Conservation (phyloP, 306 rosid species). For the Fragaria vesca region DNA sequence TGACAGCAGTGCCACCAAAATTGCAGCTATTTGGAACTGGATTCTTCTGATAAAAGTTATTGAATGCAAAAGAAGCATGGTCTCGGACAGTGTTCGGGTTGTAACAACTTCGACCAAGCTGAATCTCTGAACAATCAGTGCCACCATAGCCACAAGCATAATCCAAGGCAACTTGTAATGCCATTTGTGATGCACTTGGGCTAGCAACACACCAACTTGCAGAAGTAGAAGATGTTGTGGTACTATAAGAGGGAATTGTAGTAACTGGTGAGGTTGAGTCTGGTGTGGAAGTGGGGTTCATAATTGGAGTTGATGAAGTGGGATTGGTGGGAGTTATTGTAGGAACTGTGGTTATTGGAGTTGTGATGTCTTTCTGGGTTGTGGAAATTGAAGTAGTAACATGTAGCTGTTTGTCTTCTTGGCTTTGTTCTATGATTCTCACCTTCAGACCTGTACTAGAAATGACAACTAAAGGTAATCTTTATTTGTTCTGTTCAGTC, state of each 20-base stretch:
- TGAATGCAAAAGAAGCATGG: conserved; percentile 81
- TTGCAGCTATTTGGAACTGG: conserved; percentile 83
- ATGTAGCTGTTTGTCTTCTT: conserved; percentile 28
- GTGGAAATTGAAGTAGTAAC: conserved; percentile 37
- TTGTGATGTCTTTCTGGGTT: conserved; percentile 62
- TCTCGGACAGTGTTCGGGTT: conserved; percentile 52
- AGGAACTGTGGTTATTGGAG: conserved; percentile 77
- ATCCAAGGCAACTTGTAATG: conserved; percentile 78
- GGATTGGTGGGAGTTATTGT: conserved; percentile 48
- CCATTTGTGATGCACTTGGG: conserved; percentile 48
- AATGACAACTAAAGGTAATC: conserved; percentile 34
- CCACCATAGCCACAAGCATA: conserved; percentile 84
- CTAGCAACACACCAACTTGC: conserved; percentile 83
- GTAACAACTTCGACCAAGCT: conserved; percentile 64
- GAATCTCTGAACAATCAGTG: conserved; percentile 68
- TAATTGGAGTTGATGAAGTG: conserved; percentile 14
- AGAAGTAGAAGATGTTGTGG: conserved; percentile 38
- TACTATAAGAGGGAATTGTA: conserved; percentile 31
- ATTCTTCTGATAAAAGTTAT: conserved; percentile 65
- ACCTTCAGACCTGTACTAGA: conserved; percentile 52
- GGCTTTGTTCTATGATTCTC: conserved; percentile 42
- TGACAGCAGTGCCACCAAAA: conserved; percentile 78
- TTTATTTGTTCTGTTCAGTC: conserved; percentile 23
- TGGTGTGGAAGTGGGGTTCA: conserved; percentile 41
- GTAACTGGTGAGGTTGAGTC: conserved; percentile 56